phyloP scores from a whole-genome alignment of 805 yeast species.

The Jamesozyma jinghongensis region DNA sequence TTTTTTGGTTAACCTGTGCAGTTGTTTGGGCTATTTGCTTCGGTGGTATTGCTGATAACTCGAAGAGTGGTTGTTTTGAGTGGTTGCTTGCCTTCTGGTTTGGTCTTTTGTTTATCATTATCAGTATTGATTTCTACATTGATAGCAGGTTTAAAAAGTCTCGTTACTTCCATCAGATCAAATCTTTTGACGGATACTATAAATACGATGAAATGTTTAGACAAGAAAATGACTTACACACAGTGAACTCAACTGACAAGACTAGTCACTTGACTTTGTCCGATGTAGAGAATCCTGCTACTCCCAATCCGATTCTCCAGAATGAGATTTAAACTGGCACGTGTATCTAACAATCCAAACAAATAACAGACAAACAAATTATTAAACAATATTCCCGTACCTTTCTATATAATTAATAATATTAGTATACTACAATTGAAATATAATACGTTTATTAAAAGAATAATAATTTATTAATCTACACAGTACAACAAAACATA shows the following conservation, averaged over 20 bases:
- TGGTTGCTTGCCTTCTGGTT: constrained; percentile 87
- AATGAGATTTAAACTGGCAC: too few species aligned
- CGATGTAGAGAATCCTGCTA: constrained; percentile 23
- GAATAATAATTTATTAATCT: neutral
- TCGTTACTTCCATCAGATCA: constrained; percentile 24
- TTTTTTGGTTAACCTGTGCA: constrained; percentile 59
- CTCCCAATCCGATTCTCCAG: too few species aligned
- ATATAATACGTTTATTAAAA: neutral
- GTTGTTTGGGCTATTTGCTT: constrained; percentile 61
- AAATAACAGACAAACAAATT: too few species aligned
- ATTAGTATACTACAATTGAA: neutral
- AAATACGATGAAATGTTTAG: constrained; percentile 17
- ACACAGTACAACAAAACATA: neutral
- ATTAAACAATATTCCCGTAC: neutral
- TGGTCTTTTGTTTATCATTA: constrained; percentile 53
- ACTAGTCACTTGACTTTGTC: neutral
- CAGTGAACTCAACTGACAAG: too few species aligned
- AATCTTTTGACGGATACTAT: constrained; percentile 22
- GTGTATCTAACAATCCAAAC: too few species aligned
- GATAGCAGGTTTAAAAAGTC: constrained; percentile 37
- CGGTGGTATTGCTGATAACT: constrained; percentile 39
- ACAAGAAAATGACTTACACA: too few species aligned
- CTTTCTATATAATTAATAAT: neutral
- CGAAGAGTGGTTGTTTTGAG: constrained; percentile 59
- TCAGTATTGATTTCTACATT: constrained; percentile 64